Percentiles rank a stretch among this genome's conserved stretches.
Evolutionary conservation across 352 stramenopile genomes (phyloP).

Genomic region (Globisporangium uncinulatum): DNA sequence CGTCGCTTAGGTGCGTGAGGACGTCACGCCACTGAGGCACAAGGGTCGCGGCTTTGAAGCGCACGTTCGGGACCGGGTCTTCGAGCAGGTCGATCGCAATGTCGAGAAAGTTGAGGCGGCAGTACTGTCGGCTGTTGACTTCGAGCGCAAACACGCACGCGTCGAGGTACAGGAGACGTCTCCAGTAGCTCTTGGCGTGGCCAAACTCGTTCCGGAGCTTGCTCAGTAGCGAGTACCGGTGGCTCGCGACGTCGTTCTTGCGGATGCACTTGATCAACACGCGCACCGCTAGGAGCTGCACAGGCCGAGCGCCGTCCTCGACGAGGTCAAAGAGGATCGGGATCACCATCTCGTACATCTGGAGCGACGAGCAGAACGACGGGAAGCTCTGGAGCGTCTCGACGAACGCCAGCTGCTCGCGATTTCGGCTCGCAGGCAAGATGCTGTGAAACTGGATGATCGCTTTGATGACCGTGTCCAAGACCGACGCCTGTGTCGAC

Average conservation of each 20-base stretch:
- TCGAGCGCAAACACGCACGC: constrained; percentile 51
- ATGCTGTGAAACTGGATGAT: constrained; percentile 74
- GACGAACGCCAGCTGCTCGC: constrained; percentile 64
- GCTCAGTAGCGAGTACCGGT: constrained; percentile 66
- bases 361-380: constrained; percentile 14
- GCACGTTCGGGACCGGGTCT: constrained; percentile 67
- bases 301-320: constrained; percentile 65
- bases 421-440: constrained; percentile 54
- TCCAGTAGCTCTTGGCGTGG: constrained; percentile 70
- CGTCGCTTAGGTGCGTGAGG: constrained; percentile 45
- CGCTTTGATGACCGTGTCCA: constrained; percentile 58
- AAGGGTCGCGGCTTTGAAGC: constrained; percentile 60
- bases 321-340: constrained; percentile 77
- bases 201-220: constrained; percentile 68
- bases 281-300: constrained; percentile 63
- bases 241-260: constrained; percentile 54
- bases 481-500: constrained; percentile 25
- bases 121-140: constrained; percentile 74
- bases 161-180: constrained; percentile 68
- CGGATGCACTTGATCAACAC: constrained; percentile 65
- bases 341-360: constrained; percentile 35
- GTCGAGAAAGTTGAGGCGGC: constrained; percentile 66
- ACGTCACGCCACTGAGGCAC: constrained; percentile 62
- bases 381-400: constrained; percentile 56
- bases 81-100: constrained; percentile 72